Base-by-base conservation (phyloP, 495 filamentous ascomycete species). In the Bryoglossum gracile region DNA sequence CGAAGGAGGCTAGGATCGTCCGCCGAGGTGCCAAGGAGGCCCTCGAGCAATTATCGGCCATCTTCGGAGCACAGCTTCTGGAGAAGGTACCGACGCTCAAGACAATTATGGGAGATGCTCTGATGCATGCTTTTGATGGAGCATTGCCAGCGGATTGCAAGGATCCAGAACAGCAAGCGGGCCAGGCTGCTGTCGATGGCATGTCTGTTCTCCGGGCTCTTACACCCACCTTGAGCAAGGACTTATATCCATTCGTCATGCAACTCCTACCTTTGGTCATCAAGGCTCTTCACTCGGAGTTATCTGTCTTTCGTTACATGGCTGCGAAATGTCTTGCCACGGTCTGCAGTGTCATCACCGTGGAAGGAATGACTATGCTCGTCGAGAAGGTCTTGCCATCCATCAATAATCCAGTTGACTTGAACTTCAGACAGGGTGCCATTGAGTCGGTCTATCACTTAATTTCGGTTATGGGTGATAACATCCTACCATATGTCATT, bases 301-400 rank as follows among this genome's bases (percentile, higher is more conserved):
- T 95, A 8, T 91, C 91, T 9, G 84, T 98, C 0, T 86, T 97
- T 64, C 80, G 92, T 36, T 98, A 98, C 64, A 89, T 90, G 59
- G 92, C 92, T 25, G 94, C 92, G 8, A 98, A 98, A 64, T 97
- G 94, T 62, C 81, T 98, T 62, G 92, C 94, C 8, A 97, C 91
- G 8, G 83, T 96, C 19, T 97, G 94, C 75, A 96, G 90, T 60
- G 86, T 96, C 48, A 89, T 97, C 48, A 87, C 85, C 2, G 83
- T 96, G 14, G 81, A 94, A 42, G 92, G 86, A 23, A 96, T 97
- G 85, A 97, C 89, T 0, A 89, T 89, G 67, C 68, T 98, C 14
- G 92, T 98, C 2, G 89, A 97, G 64, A 84, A 90, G 48, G 87
- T 96, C 1, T 62, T 97, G 28, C 94, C 94, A 8, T 82, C 84